Evolutionary conservation across 257 asterid species (phyloP).

Genomic region (Solanum sitiens): DNA sequence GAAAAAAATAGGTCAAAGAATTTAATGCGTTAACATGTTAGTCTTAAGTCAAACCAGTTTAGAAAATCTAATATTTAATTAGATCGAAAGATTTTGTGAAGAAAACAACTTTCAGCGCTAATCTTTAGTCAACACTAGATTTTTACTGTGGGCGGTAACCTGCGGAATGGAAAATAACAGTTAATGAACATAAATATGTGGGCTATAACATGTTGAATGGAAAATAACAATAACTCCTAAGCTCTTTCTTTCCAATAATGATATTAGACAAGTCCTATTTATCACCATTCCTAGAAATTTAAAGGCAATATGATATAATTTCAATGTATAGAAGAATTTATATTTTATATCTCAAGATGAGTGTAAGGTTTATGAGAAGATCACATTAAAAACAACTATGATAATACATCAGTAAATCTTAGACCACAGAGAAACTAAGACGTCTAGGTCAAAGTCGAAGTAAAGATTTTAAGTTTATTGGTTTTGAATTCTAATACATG

Average conservation of each 20-base stretch:
- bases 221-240: not conserved
- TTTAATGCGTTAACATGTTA: not conserved
- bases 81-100: not conserved
- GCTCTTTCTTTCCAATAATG: not conserved
- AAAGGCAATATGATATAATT: not conserved
- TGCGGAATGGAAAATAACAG: not conserved
- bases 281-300: not conserved
- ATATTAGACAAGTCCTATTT: not conserved
- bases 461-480: not conserved
- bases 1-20: not conserved
- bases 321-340: not conserved
- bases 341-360: not conserved
- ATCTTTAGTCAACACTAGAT: not conserved
- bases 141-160: not conserved
- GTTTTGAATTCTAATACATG: not conserved
- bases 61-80: conserved; percentile 9
- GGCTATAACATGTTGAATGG: not conserved
- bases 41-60: not conserved
- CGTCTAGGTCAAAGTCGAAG: not conserved
- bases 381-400: not conserved
- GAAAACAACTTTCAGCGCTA: not conserved
- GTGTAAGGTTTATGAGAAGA: not conserved
- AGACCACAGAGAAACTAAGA: not conserved
- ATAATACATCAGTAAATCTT: not conserved
- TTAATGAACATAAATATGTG: not conserved